Evolutionary conservation across 805 yeast genomes (phyloP).

Genomic region (Barnettozyma sucrosica): DNA sequence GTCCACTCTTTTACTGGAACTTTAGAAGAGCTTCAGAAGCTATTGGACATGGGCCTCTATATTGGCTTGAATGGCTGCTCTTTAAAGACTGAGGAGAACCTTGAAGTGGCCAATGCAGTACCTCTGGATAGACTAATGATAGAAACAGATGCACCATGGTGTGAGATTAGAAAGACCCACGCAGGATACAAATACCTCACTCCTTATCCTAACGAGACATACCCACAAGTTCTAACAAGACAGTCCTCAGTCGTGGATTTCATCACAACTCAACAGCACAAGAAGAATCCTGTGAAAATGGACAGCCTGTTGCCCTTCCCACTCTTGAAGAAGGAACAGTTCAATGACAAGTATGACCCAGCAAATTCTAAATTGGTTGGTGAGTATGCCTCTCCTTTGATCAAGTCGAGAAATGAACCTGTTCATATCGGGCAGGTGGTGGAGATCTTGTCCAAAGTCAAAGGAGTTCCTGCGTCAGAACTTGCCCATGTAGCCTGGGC

Average conservation of each 20-base stretch:
- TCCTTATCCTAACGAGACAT: conserved; percentile 49
- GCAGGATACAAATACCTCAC: conserved; percentile 59
- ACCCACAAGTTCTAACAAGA: conserved; percentile 33
- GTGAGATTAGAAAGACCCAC: conserved; percentile 83
- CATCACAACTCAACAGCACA: conserved; percentile 7
- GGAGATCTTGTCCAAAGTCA: conserved; percentile 51
- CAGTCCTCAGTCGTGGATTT: conserved; percentile 17
- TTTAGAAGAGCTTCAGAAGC: conserved; percentile 47
- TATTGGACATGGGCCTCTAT: conserved; percentile 56
- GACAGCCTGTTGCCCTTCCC: conserved; percentile 57
- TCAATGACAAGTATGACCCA: conserved; percentile 27
- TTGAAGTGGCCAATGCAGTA: conserved; percentile 57
- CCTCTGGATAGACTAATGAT: conserved; percentile 69
- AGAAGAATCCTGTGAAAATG: conserved; percentile 23
- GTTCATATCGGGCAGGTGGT: conserved; percentile 80
- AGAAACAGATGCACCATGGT: conserved; percentile 99
- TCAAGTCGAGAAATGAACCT: conserved; percentile 90
- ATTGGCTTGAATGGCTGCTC: conserved; percentile 94
- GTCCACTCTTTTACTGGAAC: conserved; percentile 96
- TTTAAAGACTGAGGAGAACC: conserved; percentile 67
- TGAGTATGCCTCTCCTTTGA: conserved; percentile 35
- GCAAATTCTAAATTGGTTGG: conserved; percentile 27
- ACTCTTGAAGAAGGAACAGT: conserved; percentile 60
- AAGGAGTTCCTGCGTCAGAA: conserved; percentile 34
- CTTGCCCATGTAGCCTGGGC: conserved; percentile 46